These are phyloP conservation scores for Astrothelium macrocarpum DNA, from an alignment of 495 filamentous ascomycete genomes.

Conservation along the genomic window DNA sequence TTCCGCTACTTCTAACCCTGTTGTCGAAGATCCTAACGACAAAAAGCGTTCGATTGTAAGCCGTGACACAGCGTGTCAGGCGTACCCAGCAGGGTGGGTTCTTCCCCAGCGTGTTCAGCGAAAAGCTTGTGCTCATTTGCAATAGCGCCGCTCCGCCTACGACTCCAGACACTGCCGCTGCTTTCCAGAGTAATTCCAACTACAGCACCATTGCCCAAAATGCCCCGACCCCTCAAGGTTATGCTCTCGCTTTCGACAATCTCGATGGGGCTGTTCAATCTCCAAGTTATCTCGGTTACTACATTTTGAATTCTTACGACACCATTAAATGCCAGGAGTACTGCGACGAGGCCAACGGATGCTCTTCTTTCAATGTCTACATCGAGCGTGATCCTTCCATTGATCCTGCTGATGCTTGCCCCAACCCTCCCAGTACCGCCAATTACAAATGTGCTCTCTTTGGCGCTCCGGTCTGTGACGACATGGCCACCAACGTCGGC, in stretches of 20 bases:
- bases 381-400: conserved; percentile 18
- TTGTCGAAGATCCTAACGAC: not conserved
- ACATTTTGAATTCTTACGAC: conserved; percentile 17
- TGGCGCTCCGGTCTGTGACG: conserved; percentile 11
- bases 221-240: conserved; percentile 34
- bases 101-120: not conserved
- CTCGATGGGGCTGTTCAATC: conserved; percentile 10
- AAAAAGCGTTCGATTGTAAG: not conserved
- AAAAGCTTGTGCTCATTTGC: not conserved
- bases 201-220: conserved; percentile 11
- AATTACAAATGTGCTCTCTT: conserved; percentile 20
- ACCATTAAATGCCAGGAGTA: conserved; percentile 12
- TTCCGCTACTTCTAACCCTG: not conserved
- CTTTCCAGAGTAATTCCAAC: conserved; percentile 9
- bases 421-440: conserved; percentile 15
- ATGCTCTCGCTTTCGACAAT: conserved; percentile 24
- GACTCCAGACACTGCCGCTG: conserved; percentile 13
- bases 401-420: conserved; percentile 13
- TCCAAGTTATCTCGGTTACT: conserved; percentile 16
- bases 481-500: conserved; percentile 18
- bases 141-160: not conserved
- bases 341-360: conserved; percentile 14
- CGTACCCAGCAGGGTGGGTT: not conserved
- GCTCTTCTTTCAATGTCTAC: conserved; percentile 20
- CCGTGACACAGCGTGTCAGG: not conserved